phyloP scores from a whole-genome alignment of 2,329 filamentous ascomycete species.

The Trichoderma arundinaceum region DNA sequence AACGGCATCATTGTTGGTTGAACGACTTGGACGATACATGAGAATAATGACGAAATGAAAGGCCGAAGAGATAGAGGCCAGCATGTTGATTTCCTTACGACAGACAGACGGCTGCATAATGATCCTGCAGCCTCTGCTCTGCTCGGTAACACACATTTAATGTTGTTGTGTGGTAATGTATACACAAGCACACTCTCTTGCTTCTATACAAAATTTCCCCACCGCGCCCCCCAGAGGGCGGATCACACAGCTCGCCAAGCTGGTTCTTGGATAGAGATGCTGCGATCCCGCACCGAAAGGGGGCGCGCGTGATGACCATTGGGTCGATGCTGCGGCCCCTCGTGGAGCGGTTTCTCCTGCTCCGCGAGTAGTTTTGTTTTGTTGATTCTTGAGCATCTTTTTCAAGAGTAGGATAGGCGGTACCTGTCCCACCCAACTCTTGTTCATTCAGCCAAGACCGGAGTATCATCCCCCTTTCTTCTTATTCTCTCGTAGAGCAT shows the following conservation, averaged over 20 bases:
- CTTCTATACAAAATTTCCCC: conserved; percentile 37
- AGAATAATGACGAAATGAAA: conserved; percentile 25
- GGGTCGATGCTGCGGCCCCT: conserved; percentile 62
- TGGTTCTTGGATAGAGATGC: conserved; percentile 49
- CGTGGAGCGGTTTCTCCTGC: conserved; percentile 42
- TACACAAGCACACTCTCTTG: conserved; percentile 38
- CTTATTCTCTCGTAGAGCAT: conserved; percentile 29
- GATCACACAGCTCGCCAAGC: conserved; percentile 47
- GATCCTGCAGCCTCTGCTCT: conserved; percentile 39
- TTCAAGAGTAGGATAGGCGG: conserved; percentile 13
- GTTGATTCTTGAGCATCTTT: conserved; percentile 41
- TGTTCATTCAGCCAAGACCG: conserved; percentile 33
- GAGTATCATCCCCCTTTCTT: conserved; percentile 33
- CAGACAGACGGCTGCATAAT: conserved; percentile 37
- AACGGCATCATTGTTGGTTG: conserved; percentile 66
- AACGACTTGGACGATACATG: conserved; percentile 29
- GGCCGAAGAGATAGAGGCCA: conserved; percentile 40
- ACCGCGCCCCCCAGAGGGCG: conserved; percentile 41
- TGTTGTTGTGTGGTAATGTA: conserved; percentile 38
- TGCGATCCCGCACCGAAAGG: conserved; percentile 28
- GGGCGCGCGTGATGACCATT: conserved; percentile 44
- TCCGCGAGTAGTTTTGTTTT: conserved; percentile 43
- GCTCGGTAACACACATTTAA: conserved; percentile 38
- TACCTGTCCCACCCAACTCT: conserved; percentile 13
- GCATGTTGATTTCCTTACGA: conserved; percentile 46